A percentile compares a stretch with the other conserved stretches of the same genome.
Evolutionary conservation across 2,329 filamentous ascomycete genomes (phyloP).

Genomic region (Septoria petroselini): DNA sequence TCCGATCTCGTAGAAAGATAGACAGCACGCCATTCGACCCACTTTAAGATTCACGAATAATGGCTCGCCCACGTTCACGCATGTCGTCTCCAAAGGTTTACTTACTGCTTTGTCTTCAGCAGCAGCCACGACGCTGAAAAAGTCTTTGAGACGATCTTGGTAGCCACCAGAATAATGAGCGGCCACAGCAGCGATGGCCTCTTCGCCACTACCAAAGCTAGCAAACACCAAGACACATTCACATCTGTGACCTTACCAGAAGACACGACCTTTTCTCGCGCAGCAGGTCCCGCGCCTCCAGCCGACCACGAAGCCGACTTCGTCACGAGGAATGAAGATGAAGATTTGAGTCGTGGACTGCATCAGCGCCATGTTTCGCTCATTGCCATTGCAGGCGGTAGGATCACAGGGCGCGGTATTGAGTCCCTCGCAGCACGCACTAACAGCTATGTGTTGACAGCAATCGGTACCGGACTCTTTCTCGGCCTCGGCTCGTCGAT

Average conservation of each 20-base stretch:
- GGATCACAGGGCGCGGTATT: no score
- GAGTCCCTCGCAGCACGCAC: no score
- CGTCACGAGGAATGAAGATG: slow-evolving; percentile 32
- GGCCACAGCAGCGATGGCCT: neutral
- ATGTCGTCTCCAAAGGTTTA: neutral
- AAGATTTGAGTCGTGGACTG: slow-evolving; percentile 48
- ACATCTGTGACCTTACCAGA: neutral
- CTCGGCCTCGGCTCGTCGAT: slow-evolving; percentile 54
- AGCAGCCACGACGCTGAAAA: no score
- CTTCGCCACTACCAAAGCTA: neutral
- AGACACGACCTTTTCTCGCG: neutral
- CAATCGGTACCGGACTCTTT: slow-evolving; percentile 67
- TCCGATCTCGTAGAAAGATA: neutral
- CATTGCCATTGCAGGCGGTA: slow-evolving; percentile 64
- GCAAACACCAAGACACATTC: neutral
- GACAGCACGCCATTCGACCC: slow-evolving; percentile 11
- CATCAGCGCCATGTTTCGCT: slow-evolving; percentile 56
- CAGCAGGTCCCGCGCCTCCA: slow-evolving; percentile 10
- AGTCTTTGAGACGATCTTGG: no score
- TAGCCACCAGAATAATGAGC: neutral
- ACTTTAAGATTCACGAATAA: neutral
- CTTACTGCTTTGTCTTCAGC: neutral
- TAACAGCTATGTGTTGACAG: no score
- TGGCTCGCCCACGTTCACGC: neutral
- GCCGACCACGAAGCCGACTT: slow-evolving; percentile 26